Conservation (phyloP, 768 basidiomycete genomes). For the Hygrophoropsis aurantiaca region DNA sequence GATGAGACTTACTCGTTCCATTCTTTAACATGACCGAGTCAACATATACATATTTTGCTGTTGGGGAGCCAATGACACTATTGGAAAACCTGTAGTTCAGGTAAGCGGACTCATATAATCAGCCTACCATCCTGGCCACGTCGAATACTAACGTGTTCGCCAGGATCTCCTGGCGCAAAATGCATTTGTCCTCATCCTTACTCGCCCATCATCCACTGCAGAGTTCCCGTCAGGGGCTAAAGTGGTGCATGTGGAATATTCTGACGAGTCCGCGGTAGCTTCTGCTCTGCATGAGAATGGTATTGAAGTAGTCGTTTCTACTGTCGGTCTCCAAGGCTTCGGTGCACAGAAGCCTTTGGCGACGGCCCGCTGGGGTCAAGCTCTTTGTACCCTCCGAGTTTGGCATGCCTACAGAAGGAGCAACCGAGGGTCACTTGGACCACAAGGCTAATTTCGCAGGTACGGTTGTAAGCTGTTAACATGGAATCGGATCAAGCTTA, state of each 20-base stretch:
- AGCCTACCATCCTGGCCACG: neutral
- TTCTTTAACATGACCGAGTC: slow-evolving; percentile 10
- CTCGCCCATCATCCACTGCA: slow-evolving; percentile 4
- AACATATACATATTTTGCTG: slow-evolving; percentile 17
- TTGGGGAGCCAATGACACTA: slow-evolving; percentile 17
- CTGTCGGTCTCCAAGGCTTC: slow-evolving; percentile 12
- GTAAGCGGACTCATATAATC: neutral
- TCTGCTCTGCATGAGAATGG: slow-evolving; percentile 14
- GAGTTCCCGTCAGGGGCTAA: slow-evolving; percentile 10
- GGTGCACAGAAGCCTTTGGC: slow-evolving; percentile 13
- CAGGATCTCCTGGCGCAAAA: slow-evolving; percentile 7
- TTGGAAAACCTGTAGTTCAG: slow-evolving; percentile 19
- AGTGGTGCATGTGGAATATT: slow-evolving; percentile 15
- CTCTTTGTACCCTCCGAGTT: slow-evolving; percentile 29
- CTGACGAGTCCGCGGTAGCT: slow-evolving; percentile 11
- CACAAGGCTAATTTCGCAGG: slow-evolving; percentile 17
- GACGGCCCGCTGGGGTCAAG: slow-evolving; percentile 27
- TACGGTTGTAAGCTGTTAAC: neutral
- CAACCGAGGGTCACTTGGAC: slow-evolving; percentile 13
- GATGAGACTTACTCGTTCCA: no score
- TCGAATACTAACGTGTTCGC: neutral
- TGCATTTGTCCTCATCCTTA: slow-evolving; percentile 4
- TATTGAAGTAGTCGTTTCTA: slow-evolving; percentile 23
- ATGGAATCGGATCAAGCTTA: neutral
- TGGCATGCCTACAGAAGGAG: slow-evolving; percentile 21